A percentile compares a stretch with the other conserved stretches of the same genome.
These are phyloP conservation scores for Lepraria neglecta DNA, from an alignment of 495 filamentous ascomycete genomes.

Conservation along the genomic window DNA sequence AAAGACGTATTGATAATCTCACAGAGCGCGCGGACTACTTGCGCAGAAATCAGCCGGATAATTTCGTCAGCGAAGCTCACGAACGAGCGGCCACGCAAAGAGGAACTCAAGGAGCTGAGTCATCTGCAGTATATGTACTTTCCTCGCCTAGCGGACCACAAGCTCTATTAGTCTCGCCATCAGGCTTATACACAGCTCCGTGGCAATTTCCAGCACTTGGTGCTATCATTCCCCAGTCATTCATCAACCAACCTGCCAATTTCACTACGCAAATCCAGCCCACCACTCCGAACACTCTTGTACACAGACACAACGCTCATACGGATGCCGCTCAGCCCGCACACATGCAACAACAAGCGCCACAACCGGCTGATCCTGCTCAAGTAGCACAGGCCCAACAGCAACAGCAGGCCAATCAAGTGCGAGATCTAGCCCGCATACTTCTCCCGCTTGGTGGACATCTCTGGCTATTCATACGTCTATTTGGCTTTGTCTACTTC, in stretches of 20 bases:
- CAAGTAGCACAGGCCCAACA: constrained; percentile 19
- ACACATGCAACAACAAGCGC: constrained; percentile 17
- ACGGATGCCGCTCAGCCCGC: constrained; percentile 8
- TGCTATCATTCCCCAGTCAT: constrained; percentile 7
- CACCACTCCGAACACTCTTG: constrained; percentile 26
- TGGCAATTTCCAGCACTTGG: constrained; percentile 21
- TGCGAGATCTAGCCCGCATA: constrained; percentile 25
- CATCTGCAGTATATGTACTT: constrained; percentile 53
- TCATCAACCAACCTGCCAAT: constrained; percentile 1
- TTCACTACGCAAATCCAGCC: constrained; percentile 26
- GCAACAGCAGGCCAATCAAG: constrained; percentile 27
- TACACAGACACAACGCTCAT: constrained; percentile 7
- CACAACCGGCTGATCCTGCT: constrained; percentile 8
- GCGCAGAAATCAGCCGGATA: constrained; percentile 1
- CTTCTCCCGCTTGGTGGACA: constrained; percentile 36
- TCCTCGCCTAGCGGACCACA: constrained; percentile 55
- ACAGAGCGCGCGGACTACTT: constrained; percentile 11
- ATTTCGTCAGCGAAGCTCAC: constrained; percentile 20
- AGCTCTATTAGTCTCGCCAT: constrained; percentile 48
- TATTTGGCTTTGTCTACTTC: constrained; percentile 73
- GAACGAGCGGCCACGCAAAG: constrained; percentile 18
- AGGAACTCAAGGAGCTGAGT: constrained; percentile 15
- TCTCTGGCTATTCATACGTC: constrained; percentile 71
- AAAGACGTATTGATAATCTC: constrained; percentile 17
- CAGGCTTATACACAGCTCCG: constrained; percentile 43